phyloP scores from a whole-genome alignment of 2,329 filamentous ascomycete genomes.

The Ophiostoma sp. region DNA sequence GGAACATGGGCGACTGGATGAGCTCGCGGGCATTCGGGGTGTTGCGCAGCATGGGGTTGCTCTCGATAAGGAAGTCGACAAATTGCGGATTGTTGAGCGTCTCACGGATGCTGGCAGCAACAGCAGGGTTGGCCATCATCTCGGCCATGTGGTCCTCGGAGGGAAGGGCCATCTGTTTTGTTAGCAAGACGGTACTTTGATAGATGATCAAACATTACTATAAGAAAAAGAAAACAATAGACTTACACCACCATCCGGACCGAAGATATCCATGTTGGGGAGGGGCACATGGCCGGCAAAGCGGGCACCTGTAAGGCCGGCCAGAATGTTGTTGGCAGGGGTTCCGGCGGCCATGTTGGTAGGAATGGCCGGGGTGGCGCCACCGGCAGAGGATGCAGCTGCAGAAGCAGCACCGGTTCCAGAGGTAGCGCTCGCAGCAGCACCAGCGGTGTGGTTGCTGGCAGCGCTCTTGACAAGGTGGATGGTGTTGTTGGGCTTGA shows the following conservation, averaged over 20 bases:
- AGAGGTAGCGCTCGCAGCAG: conserved; percentile 5
- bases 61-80: conserved; percentile 88
- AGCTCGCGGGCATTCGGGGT: conserved; percentile 75
- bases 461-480: conserved; percentile 95
- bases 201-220: background rate
- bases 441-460: conserved; percentile 61
- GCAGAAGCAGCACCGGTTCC: conserved; percentile 26
- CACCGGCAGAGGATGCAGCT: conserved; percentile 39
- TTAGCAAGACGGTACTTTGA: conserved; percentile 25
- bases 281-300: conserved; percentile 90
- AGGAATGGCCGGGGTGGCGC: conserved; percentile 58
- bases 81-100: conserved; percentile 93
- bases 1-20: conserved; percentile 80
- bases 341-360: conserved; percentile 75
- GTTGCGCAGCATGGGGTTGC: conserved; percentile 74
- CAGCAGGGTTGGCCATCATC: conserved; percentile 83
- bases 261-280: conserved; percentile 82
- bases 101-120: conserved; percentile 85
- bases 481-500: conserved; percentile 91
- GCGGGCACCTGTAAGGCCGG: conserved; percentile 83
- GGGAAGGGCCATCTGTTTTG: conserved; percentile 76
- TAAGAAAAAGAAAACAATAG: conserved; percentile 14
- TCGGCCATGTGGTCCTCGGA: conserved; percentile 74
- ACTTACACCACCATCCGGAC: conserved; percentile 88
- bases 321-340: conserved; percentile 76